Percentiles rank a stretch among this genome's conserved stretches.
phyloP scores from a whole-genome alignment of 352 stramenopile species.

The Phytopythium delawarense region DNA sequence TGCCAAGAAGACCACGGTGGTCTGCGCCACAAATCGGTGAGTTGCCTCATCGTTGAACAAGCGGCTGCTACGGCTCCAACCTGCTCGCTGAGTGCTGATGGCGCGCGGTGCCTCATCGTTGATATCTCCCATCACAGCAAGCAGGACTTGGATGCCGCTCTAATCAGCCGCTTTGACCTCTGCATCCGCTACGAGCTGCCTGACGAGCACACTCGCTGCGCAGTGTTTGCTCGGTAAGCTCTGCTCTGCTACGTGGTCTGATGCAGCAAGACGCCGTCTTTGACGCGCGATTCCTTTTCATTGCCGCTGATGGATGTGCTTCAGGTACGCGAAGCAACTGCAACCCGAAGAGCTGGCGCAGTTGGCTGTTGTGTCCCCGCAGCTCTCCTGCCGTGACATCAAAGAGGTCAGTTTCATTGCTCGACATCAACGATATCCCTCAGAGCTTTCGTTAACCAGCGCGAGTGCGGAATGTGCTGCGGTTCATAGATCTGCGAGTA shows the following conservation, averaged over 20 bases:
- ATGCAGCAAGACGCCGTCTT: neutral
- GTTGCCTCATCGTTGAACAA: neutral
- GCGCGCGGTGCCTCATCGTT: neutral
- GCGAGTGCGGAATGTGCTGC: neutral
- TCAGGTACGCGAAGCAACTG: conserved; percentile 90
- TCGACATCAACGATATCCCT: neutral
- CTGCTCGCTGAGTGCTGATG: neutral
- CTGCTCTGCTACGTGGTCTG: neutral
- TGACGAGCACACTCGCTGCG: conserved; percentile 69
- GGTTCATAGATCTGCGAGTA: conserved; percentile 86
- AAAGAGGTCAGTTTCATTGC: conserved; percentile 70
- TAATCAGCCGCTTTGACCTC: conserved; percentile 93
- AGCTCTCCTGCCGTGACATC: conserved; percentile 92
- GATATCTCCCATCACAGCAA: conserved; percentile 46
- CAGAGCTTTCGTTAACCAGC: neutral
- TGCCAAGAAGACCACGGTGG: conserved; percentile 89
- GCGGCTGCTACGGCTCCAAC: neutral
- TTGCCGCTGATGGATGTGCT: neutral
- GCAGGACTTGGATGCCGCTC: conserved; percentile 89
- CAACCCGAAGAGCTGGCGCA: conserved; percentile 62
- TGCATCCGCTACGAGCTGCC: conserved; percentile 91
- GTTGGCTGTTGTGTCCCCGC: conserved; percentile 69
- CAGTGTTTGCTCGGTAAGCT: conserved; percentile 84
- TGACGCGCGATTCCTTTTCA: conserved; percentile 3
- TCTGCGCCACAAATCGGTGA: conserved; percentile 90